Conservation (phyloP, 2,329 filamentous ascomycete genomes). For the Dryadomyces quercivorus region DNA sequence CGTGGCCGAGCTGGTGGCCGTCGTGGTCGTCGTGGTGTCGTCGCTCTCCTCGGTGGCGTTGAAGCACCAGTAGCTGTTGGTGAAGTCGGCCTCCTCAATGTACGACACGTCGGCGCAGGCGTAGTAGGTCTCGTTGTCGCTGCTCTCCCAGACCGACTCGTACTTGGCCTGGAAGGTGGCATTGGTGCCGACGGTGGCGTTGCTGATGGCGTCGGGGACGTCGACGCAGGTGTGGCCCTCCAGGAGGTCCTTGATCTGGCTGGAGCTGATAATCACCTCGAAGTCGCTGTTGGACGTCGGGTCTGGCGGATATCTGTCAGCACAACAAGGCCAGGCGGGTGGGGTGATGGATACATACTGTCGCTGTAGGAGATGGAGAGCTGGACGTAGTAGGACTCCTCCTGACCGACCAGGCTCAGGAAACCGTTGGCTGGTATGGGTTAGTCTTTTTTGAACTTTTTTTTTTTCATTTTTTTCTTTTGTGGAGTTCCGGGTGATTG, state of each 20-base stretch:
- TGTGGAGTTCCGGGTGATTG: no score
- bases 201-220: slow-evolving; percentile 15
- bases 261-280: slow-evolving; percentile 15
- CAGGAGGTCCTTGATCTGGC: slow-evolving; percentile 17
- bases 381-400: slow-evolving; percentile 7
- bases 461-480: no score
- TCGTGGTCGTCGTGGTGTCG: slow-evolving; percentile 5
- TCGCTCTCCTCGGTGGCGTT: slow-evolving; percentile 17
- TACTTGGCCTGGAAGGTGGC: slow-evolving; percentile 24
- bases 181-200: slow-evolving; percentile 17
- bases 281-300: slow-evolving; percentile 21
- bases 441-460: background rate
- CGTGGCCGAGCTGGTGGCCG: background rate
- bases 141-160: slow-evolving; percentile 17
- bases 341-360: slow-evolving; percentile 26
- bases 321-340: no score
- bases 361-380: slow-evolving; percentile 18
- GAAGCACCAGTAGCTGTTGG: slow-evolving; percentile 21
- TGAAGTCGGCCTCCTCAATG: slow-evolving; percentile 14
- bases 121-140: slow-evolving; percentile 20
- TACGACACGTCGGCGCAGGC: slow-evolving; percentile 23
- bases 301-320: slow-evolving; percentile 7
- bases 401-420: slow-evolving; percentile 7
- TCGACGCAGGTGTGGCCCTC: slow-evolving; percentile 24
- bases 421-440: slow-evolving; percentile 5